phyloP scores from a whole-genome alignment of 2,329 filamentous ascomycete genomes.

The Aspergillus terreus region DNA sequence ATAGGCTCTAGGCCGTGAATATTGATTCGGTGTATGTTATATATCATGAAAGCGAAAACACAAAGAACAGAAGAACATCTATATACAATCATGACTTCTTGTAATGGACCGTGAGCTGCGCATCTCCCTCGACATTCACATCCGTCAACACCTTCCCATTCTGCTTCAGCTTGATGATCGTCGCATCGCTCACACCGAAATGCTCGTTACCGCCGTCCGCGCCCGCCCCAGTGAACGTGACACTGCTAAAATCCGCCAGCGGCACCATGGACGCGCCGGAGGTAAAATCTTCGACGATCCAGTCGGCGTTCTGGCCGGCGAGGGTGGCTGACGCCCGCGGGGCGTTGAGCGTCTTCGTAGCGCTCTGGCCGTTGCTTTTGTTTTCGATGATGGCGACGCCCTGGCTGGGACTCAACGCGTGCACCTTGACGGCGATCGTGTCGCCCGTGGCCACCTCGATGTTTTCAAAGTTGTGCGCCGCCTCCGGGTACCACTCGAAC shows the following conservation, averaged over 20 bases:
- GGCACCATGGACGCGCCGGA: slow-evolving; percentile 37
- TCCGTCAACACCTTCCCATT: slow-evolving; percentile 32
- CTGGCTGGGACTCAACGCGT: slow-evolving; percentile 35
- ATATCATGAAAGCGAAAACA: no score
- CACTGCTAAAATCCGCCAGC: slow-evolving; percentile 47
- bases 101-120: slow-evolving; percentile 25
- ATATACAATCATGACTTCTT: slow-evolving; percentile 2
- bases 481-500: slow-evolving; percentile 61
- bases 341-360: slow-evolving; percentile 49
- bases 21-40: no score
- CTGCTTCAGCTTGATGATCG: slow-evolving; percentile 48
- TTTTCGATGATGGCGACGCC: slow-evolving; percentile 52
- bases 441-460: slow-evolving; percentile 47
- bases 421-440: slow-evolving; percentile 39
- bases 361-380: slow-evolving; percentile 48
- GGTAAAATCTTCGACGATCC: slow-evolving; percentile 59
- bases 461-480: slow-evolving; percentile 51
- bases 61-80: neutral
- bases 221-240: slow-evolving; percentile 36
- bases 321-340: slow-evolving; percentile 41
- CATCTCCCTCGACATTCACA: slow-evolving; percentile 22
- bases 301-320: slow-evolving; percentile 58
- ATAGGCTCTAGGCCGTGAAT: no score
- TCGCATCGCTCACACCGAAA: slow-evolving; percentile 35
- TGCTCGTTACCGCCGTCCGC: slow-evolving; percentile 19